Evolutionary conservation across 192 early-diverging fungal genomes (phyloP).

Genomic region (Backusella circina): DNA sequence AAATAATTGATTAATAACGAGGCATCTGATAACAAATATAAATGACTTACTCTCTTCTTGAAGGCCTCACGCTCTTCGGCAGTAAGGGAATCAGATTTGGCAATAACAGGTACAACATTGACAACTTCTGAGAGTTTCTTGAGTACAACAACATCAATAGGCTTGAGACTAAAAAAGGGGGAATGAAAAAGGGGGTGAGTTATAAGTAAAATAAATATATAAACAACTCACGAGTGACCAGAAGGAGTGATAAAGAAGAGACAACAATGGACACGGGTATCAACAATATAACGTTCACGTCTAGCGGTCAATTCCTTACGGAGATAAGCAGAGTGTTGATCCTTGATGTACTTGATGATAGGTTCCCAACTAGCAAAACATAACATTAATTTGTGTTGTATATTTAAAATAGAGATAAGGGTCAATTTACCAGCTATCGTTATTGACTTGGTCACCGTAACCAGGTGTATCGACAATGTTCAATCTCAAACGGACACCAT

Average conservation of each 20-base stretch:
- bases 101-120: constrained; percentile 88
- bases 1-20: background rate
- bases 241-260: constrained; percentile 96
- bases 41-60: constrained; percentile 62
- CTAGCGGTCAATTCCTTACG: constrained; percentile 86
- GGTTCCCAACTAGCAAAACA: constrained; percentile 81
- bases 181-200: background rate
- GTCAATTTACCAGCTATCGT: constrained; percentile 83
- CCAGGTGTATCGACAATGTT: constrained; percentile 98
- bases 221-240: constrained; percentile 74
- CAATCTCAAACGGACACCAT: constrained; percentile 87
- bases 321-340: constrained; percentile 94
- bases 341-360: constrained; percentile 98
- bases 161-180: constrained; percentile 61
- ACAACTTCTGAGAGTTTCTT: constrained; percentile 79
- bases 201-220: background rate
- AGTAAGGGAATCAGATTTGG: constrained; percentile 86
- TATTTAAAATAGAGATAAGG: background rate
- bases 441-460: constrained; percentile 91
- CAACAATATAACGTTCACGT: constrained; percentile 88
- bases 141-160: constrained; percentile 82
- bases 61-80: constrained; percentile 78
- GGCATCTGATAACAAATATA: too few species aligned
- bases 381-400: constrained; percentile 56
- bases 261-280: constrained; percentile 93